Evolutionary conservation across 352 stramenopile species (phyloP).

Genomic region (Lagenidium giganteum): DNA sequence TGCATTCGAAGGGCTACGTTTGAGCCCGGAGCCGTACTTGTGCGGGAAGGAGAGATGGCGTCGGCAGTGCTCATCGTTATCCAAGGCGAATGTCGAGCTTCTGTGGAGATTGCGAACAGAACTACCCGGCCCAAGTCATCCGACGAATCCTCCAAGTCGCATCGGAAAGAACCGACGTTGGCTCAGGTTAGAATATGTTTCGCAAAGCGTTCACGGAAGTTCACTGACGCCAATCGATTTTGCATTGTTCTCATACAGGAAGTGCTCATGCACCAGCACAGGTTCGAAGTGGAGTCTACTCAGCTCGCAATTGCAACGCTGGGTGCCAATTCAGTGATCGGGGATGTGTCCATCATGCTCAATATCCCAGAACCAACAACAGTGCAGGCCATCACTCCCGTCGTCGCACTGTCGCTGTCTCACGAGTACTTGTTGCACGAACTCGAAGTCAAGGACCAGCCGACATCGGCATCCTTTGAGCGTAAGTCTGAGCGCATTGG

Average conservation of each 20-base stretch:
- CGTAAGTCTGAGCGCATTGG: too few relatives aligned
- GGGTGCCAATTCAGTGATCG: constrained; percentile 26
- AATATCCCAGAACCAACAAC: constrained; percentile 28
- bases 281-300: constrained; percentile 17
- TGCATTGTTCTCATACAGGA: constrained; percentile 1
- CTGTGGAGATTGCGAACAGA: too few relatives aligned
- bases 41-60: constrained; percentile 22
- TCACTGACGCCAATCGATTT: not conserved
- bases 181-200: not conserved
- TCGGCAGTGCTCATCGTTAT: constrained; percentile 26
- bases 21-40: constrained; percentile 23
- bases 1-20: constrained; percentile 29
- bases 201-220: too few relatives aligned
- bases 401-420: constrained; percentile 24
- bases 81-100: constrained; percentile 34
- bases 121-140: too few relatives aligned
- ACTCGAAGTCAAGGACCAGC: too few relatives aligned
- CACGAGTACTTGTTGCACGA: constrained; percentile 38
- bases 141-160: too few relatives aligned
- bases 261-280: constrained; percentile 20
- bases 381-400: constrained; percentile 26
- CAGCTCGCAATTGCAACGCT: constrained; percentile 31
- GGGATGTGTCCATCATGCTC: constrained; percentile 34
- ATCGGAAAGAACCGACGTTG: too few relatives aligned
- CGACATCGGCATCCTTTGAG: too few relatives aligned